Conservation (phyloP, 192 early-diverging fungal species). For the Rhizoclosmatium globosum region DNA sequence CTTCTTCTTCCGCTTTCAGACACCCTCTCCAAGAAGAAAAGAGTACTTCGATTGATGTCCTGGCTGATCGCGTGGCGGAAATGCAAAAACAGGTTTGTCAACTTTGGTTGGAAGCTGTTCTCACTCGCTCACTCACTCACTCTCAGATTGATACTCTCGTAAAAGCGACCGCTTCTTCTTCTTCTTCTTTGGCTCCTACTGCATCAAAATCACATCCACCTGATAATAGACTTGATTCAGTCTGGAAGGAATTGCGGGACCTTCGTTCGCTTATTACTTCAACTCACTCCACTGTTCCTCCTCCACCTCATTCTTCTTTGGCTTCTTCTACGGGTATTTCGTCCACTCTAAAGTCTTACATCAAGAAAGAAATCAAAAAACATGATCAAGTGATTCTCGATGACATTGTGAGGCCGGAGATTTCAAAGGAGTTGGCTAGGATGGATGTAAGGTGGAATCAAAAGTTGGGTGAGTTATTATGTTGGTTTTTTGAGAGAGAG, state of each 20-base stretch:
- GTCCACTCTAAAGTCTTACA: constrained; percentile 5
- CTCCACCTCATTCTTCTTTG: too few relatives aligned
- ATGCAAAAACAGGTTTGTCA: not conserved
- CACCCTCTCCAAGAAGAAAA: not conserved
- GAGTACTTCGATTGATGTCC: not conserved
- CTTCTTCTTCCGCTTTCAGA: not conserved
- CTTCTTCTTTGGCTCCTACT: too few relatives aligned
- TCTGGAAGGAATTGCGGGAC: constrained; percentile 13
- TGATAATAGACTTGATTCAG: not conserved
- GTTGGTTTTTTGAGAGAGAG: not conserved
- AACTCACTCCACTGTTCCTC: not conserved
- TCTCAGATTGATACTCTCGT: constrained; percentile 12
- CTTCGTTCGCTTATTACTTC: not conserved
- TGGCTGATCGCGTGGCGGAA: not conserved
- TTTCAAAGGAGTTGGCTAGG: not conserved
- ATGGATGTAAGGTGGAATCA: not conserved
- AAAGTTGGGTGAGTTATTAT: not conserved
- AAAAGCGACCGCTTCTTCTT: not conserved
- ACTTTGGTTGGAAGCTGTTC: not conserved
- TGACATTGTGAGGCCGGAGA: constrained; percentile 11
- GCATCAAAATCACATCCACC: too few relatives aligned
- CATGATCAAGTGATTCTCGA: not conserved
- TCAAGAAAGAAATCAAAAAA: constrained; percentile 27
- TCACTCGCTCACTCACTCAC: not conserved
- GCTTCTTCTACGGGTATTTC: not conserved